Conservation (phyloP, 75 land plant genomes). For the Chamaecyparis obtusa region DNA sequence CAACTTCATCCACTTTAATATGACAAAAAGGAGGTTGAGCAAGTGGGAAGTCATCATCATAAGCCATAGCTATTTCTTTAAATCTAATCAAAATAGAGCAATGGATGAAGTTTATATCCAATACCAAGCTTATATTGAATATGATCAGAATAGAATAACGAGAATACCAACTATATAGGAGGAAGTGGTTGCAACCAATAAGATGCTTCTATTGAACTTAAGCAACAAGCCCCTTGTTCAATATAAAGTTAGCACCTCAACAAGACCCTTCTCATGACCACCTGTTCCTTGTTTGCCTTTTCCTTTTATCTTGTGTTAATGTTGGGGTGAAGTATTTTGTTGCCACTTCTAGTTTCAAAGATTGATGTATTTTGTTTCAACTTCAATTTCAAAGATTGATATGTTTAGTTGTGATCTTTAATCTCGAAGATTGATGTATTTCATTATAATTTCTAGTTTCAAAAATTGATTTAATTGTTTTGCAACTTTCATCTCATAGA, state of each 20-base stretch:
- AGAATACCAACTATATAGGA: too few relatives aligned
- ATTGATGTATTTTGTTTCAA: too few relatives aligned
- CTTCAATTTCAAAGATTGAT: too few relatives aligned
- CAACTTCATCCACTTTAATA: neutral
- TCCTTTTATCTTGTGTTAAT: neutral
- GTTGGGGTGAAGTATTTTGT: too few relatives aligned
- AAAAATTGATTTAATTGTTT: too few relatives aligned
- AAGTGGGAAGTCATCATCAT: neutral
- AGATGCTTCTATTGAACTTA: neutral
- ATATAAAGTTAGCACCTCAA: neutral
- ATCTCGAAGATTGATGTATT: too few relatives aligned
- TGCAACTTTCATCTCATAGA: too few relatives aligned
- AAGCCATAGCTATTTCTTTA: neutral
- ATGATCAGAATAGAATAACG: too few relatives aligned
- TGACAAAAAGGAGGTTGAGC: neutral
- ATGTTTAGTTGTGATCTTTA: too few relatives aligned
- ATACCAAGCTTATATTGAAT: neutral
- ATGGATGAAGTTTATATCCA: neutral
- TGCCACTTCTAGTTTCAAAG: too few relatives aligned
- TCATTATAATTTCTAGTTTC: too few relatives aligned
- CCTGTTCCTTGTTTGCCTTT: neutral
- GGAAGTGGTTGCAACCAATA: neutral
- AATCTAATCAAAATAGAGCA: neutral
- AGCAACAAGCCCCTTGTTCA: neutral
- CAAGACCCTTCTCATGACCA: neutral